A percentile compares a stretch with the other conserved stretches of the same genome.
These are phyloP conservation scores for Trifolium repens DNA, from an alignment of 306 rosid species.

Conservation along the genomic window DNA sequence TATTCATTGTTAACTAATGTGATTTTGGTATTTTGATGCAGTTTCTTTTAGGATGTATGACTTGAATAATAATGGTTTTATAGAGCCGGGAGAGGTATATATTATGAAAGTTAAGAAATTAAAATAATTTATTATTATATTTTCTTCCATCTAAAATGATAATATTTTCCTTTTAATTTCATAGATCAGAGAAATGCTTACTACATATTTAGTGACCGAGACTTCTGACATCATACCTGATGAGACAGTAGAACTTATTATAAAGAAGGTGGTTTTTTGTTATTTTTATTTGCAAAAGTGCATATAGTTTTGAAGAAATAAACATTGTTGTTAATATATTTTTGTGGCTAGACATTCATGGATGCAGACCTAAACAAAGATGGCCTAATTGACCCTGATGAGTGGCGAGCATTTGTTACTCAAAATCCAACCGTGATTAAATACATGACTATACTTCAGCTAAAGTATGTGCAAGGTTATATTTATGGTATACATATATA, in stretches of 20 bases:
- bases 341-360: not conserved
- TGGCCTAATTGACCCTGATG: not conserved
- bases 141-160: not conserved
- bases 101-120: too few relatives aligned
- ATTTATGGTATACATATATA: not conserved
- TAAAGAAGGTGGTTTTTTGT: not conserved
- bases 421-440: not conserved
- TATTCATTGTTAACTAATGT: too few relatives aligned
- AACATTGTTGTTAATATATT: not conserved
- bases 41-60: not conserved
- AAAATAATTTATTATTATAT: not conserved
- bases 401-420: not conserved
- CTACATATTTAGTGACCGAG: too few relatives aligned
- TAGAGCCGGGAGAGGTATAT: not conserved
- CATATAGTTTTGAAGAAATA: too few relatives aligned
- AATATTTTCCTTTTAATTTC: not conserved
- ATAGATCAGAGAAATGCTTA: not conserved
- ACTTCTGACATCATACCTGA: too few relatives aligned
- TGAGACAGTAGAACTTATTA: not conserved
- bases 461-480: not conserved
- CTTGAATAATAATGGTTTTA: not conserved
- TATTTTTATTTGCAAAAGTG: too few relatives aligned
- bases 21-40: not conserved
- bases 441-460: not conserved
- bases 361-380: not conserved